Percentiles rank a stretch among this genome's conserved stretches.
Conservation (phyloP, 768 basidiomycete genomes). For the Hericium erinaceus region DNA sequence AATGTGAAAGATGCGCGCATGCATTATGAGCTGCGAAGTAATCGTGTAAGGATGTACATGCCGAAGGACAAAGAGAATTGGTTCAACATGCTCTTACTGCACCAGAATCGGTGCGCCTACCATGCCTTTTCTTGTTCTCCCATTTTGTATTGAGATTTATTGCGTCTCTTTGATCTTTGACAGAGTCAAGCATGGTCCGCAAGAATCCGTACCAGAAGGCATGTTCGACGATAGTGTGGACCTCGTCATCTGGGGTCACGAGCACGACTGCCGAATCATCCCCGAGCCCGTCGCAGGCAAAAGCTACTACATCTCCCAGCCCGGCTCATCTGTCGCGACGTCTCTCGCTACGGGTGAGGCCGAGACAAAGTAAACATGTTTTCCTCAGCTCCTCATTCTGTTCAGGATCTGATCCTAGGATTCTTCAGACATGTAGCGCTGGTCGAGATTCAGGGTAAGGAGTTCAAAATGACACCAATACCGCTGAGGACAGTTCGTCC, state of each 20-base stretch:
- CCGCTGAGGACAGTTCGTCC: constrained; percentile 88
- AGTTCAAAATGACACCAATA: constrained; percentile 79
- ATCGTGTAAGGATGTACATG: constrained; percentile 94
- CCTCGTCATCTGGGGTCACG: constrained; percentile 96
- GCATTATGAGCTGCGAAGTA: constrained; percentile 92
- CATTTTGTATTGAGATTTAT: not conserved
- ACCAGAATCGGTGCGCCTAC: constrained; percentile 81
- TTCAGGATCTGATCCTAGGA: not conserved
- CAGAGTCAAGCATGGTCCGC: constrained; percentile 91
- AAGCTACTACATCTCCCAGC: constrained; percentile 86
- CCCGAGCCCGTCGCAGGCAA: constrained; percentile 91
- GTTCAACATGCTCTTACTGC: constrained; percentile 91
- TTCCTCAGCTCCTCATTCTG: not conserved
- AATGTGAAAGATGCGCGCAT: constrained; percentile 95
- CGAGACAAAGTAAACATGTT: constrained; percentile 63
- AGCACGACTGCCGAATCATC: constrained; percentile 91
- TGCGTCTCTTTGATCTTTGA: not conserved
- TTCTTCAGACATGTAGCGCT: constrained; percentile 78
- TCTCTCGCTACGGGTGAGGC: constrained; percentile 91
- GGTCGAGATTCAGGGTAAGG: constrained; percentile 77
- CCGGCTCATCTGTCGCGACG: constrained; percentile 92
- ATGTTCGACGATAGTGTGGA: constrained; percentile 96
- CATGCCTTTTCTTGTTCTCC: not conserved
- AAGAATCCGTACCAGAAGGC: constrained; percentile 90
- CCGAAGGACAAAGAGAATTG: constrained; percentile 84